phyloP scores from a whole-genome alignment of 305 asterid genomes.

The Fraxinus ornus region DNA sequence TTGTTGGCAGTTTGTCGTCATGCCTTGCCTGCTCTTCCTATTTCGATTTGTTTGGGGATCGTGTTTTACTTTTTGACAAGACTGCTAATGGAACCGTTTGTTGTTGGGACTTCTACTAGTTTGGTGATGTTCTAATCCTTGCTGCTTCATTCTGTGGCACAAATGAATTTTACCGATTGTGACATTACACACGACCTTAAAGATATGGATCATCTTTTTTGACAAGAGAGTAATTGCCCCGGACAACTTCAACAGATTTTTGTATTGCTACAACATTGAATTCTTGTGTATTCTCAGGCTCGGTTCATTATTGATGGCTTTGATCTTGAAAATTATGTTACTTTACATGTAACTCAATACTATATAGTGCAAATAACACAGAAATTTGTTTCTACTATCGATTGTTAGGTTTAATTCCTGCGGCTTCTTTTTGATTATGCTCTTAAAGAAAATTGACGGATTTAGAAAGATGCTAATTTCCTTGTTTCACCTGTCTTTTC shows the following conservation, averaged over 20 bases:
- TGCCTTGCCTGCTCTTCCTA: conserved; percentile 94
- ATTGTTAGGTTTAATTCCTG: not conserved
- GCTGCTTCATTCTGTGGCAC: conserved; percentile 3
- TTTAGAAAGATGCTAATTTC: not conserved
- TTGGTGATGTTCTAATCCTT: conserved; percentile 74
- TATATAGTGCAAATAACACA: not conserved
- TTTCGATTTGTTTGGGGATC: conserved; percentile 77
- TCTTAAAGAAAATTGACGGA: not conserved
- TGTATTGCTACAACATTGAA: conserved; percentile 19
- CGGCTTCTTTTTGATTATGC: not conserved
- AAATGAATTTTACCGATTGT: conserved; percentile 21
- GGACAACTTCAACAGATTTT: conserved; percentile 13
- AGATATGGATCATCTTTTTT: conserved; percentile 16
- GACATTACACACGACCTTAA: conserved; percentile 7
- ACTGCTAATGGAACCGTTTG: conserved; percentile 86
- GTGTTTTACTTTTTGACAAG: conserved; percentile 89
- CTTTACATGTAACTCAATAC: conserved; percentile 21
- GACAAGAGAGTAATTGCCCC: not conserved
- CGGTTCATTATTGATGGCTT: conserved; percentile 22
- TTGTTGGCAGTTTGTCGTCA: conserved; percentile 77
- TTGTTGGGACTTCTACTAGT: conserved; percentile 80
- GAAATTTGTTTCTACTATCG: not conserved
- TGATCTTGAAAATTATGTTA: conserved; percentile 15
- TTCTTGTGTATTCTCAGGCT: conserved; percentile 29
- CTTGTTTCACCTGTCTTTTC: not conserved